Percentiles rank a stretch among this genome's conserved stretches.
Evolutionary conservation across 2,329 filamentous ascomycete genomes (phyloP).

Genomic region (Diplocarpon mali): DNA sequence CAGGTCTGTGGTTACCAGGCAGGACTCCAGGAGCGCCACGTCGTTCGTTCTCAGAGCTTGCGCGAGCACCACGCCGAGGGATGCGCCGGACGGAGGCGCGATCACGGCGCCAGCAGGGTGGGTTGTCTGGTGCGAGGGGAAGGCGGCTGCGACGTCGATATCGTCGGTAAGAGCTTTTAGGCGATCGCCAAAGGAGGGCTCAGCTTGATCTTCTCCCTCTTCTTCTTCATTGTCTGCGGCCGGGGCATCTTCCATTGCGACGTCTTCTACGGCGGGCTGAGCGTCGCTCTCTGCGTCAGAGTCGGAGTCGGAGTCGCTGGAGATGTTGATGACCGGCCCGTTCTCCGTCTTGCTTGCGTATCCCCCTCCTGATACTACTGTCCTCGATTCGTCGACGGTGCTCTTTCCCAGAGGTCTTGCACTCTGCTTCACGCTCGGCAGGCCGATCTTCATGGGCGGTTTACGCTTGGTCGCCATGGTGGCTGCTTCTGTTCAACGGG

Average conservation of each 20-base stretch:
- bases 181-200: conserved; percentile 78
- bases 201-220: conserved; percentile 26
- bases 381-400: conserved; percentile 46
- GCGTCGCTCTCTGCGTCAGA: conserved; percentile 36
- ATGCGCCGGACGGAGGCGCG: conserved; percentile 54
- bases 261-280: conserved; percentile 31
- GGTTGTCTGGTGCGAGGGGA: conserved; percentile 24
- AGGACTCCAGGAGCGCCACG: conserved; percentile 78
- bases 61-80: conserved; percentile 82
- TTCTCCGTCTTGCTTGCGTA: conserved; percentile 14
- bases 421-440: conserved; percentile 42
- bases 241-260: conserved; percentile 33
- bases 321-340: conserved; percentile 41
- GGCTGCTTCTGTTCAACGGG: not conserved
- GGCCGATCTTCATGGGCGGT: conserved; percentile 43
- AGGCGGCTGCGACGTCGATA: conserved; percentile 62
- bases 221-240: conserved; percentile 15
- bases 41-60: conserved; percentile 93
- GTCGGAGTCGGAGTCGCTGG: conserved; percentile 41
- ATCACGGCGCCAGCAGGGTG: conserved; percentile 19
- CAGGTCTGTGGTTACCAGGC: conserved; percentile 69
- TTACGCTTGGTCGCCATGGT: conserved; percentile 52
- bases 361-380: conserved; percentile 36
- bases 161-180: conserved; percentile 58
- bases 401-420: conserved; percentile 40